Evolutionary conservation across 2,329 filamentous ascomycete species (phyloP).

Genomic region (Xylaria arbuscula): DNA sequence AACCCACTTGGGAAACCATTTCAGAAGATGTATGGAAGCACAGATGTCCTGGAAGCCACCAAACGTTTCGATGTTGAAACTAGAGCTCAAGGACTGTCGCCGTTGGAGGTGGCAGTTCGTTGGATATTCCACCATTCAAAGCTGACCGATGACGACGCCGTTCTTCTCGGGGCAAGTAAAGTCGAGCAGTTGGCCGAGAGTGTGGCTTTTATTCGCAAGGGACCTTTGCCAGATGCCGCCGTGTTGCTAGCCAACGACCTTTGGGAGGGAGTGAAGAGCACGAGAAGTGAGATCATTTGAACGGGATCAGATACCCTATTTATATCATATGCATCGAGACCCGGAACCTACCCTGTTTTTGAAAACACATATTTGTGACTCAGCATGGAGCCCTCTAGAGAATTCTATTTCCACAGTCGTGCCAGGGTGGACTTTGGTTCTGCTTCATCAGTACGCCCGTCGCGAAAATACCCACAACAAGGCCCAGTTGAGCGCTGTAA

Average conservation of each 20-base stretch:
- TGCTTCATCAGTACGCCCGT: no score
- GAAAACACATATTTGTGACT: no score
- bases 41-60: background rate
- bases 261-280: conserved; percentile 43
- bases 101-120: background rate
- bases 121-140: conserved; percentile 46
- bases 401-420: no score
- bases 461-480: no score
- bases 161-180: conserved; percentile 53
- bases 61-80: conserved; percentile 50
- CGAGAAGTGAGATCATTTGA: conserved; percentile 32
- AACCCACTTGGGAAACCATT: background rate
- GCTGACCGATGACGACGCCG: conserved; percentile 46
- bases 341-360: no score
- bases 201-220: conserved; percentile 46
- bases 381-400: no score
- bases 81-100: background rate
- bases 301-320: no score
- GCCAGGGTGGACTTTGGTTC: no score
- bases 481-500: no score
- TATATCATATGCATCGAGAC: no score
- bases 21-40: background rate
- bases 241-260: conserved; percentile 39
- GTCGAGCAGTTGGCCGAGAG: conserved; percentile 49
- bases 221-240: conserved; percentile 47